These are phyloP conservation scores for Trichoderma harzianum DNA, from an alignment of 2,329 filamentous ascomycete species.

Conservation along the genomic window DNA sequence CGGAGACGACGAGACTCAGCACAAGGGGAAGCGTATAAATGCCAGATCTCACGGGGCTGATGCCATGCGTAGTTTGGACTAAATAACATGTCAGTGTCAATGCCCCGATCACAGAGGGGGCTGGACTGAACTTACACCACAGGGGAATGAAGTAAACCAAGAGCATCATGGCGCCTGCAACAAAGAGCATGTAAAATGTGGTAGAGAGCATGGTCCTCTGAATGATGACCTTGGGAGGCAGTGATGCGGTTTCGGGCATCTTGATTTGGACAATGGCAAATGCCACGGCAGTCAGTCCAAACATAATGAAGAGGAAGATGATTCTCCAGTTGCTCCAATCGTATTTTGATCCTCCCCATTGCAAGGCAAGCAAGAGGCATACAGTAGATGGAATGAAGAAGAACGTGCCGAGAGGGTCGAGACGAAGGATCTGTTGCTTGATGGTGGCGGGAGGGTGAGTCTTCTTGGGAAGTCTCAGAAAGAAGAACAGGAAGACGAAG, in stretches of 20 bases:
- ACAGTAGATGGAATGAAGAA: conserved; percentile 59
- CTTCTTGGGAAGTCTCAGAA: conserved; percentile 43
- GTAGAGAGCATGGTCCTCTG: conserved; percentile 54
- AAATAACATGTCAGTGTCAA: conserved; percentile 20
- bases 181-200: conserved; percentile 44
- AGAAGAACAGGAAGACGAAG: conserved; percentile 46
- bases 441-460: conserved; percentile 30
- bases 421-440: conserved; percentile 45
- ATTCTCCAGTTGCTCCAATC: conserved; percentile 52
- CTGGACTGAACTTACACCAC: conserved; percentile 44
- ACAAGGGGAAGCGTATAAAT: conserved; percentile 57
- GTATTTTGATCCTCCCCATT: conserved; percentile 59
- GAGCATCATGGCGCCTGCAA: conserved; percentile 51
- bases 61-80: conserved; percentile 56
- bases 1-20: conserved; percentile 52
- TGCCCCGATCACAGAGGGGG: not conserved
- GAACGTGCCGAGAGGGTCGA: conserved; percentile 58
- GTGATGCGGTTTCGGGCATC: conserved; percentile 53
- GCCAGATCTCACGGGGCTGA: conserved; percentile 52
- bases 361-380: conserved; percentile 58
- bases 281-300: conserved; percentile 42
- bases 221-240: conserved; percentile 52
- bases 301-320: conserved; percentile 52
- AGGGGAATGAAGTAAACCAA: conserved; percentile 52
- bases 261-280: conserved; percentile 52